Percentiles rank a stretch among this genome's conserved stretches.
Conservation (phyloP, 2,329 filamentous ascomycete genomes). For the Neurospora sp. region DNA sequence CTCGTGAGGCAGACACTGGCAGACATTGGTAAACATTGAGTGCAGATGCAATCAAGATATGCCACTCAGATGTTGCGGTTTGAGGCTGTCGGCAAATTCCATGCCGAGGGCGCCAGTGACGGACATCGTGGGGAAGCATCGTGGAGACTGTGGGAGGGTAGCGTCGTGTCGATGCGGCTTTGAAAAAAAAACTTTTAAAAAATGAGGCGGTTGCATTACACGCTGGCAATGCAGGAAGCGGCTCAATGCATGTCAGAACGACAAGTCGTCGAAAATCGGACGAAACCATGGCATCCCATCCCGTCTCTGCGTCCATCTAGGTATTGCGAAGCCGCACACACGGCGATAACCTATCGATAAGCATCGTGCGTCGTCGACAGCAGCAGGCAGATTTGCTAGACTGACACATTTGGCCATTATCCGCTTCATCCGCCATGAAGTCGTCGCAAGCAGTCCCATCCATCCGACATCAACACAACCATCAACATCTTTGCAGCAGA, state of each 20-base stretch:
- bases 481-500: neutral
- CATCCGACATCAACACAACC: neutral
- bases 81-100: conserved; percentile 4
- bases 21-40: neutral
- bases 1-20: neutral
- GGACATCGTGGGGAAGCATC: conserved; percentile 3
- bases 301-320: neutral
- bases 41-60: conserved; percentile 13
- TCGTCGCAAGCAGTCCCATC: neutral
- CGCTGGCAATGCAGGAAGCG: conserved; percentile 1
- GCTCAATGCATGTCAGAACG: neutral
- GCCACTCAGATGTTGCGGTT: conserved; percentile 9
- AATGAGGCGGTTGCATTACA: conserved; percentile 10
- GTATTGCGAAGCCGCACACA: neutral
- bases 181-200: neutral
- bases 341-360: neutral
- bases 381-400: neutral
- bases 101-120: conserved; percentile 1
- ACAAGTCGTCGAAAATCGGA: neutral
- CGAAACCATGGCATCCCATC: neutral
- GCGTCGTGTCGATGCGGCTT: conserved; percentile 1
- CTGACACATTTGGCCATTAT: neutral
- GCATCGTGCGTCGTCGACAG: neutral
- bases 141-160: conserved; percentile 2
- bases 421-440: neutral